Evolutionary conservation across 208 protist genomes (phyloP), one percentile per base, ranked within the genome.

Genomic region (Vickermania ingenoplastis): DNA sequence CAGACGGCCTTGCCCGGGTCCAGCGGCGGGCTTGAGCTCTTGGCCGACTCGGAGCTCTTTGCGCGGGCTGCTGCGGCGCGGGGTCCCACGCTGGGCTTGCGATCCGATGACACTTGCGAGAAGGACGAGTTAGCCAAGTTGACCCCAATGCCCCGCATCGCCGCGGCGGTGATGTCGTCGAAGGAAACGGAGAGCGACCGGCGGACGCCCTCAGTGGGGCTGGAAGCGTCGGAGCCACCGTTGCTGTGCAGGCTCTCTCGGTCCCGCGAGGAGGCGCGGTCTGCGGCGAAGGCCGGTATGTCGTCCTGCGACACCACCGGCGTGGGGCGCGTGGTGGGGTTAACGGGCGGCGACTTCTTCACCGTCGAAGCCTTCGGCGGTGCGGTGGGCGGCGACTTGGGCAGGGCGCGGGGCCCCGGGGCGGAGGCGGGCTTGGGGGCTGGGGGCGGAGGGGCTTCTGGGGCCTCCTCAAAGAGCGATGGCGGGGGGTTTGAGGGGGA

Each of bases 1-100:
- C 79, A 86, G 7, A 45, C 1, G 3, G 29, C 25, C 56, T 63
- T 28, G 36, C 11, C 17, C 11, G 36, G 36, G 36, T 45, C 36
- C 11, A 7, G 7, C 36, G 36, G 22, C 51, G 51, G 51, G 24
- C 13, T 55, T 11, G 24, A n/a, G 22, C 51, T 22, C 51, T 55
- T 55, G 14, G 41, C 17, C 17, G 17, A 17, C 41, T 17, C 14
- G 41, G 17, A 48, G 51, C 51, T 22, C 51, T 5, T 55, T 27
- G 7, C n/a, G 5, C 24, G 51, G 24, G 24, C 5, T n/a, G n/a
- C 51, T 22, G 5, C 51, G n/a, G 22, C 13, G 7, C 17, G 7
- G 36, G 36, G 36, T 7, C 11, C 36, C 11, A 45, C 36, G n/a
- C n/a, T n/a, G 17, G 36, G 36, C 36, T 17, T 45, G 11, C 17